phyloP scores from a whole-genome alignment of 352 stramenopile genomes.

The Pythium rhizo-oryzae region DNA sequence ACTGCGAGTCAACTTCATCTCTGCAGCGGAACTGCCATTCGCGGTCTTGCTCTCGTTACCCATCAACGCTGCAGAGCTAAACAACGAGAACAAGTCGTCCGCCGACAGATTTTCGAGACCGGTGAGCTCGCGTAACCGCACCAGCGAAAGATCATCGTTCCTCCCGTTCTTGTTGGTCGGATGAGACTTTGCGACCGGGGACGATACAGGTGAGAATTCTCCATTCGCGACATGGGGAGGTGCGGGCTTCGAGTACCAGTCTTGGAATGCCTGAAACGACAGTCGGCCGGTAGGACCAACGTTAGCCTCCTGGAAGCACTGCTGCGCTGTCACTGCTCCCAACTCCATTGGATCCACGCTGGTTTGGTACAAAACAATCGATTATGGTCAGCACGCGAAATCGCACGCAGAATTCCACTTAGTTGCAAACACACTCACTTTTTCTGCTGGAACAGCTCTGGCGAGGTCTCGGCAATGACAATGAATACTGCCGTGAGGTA shows the following conservation, averaged over 20 bases:
- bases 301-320: slow-evolving; percentile 77
- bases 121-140: slow-evolving; percentile 51
- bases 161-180: slow-evolving; percentile 3
- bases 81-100: slow-evolving; percentile 62
- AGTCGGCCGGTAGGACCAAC: slow-evolving; percentile 69
- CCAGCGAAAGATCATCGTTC: slow-evolving; percentile 28
- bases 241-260: slow-evolving; percentile 79
- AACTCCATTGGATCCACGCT: slow-evolving; percentile 71
- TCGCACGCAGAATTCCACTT: not conserved
- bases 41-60: not conserved
- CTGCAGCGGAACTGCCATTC: slow-evolving; percentile 11
- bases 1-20: slow-evolving; percentile 47
- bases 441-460: slow-evolving; percentile 74
- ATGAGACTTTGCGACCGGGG: not conserved
- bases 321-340: slow-evolving; percentile 61
- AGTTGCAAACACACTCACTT: slow-evolving; percentile 35
- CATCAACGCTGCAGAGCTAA: slow-evolving; percentile 38
- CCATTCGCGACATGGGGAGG: slow-evolving; percentile 44
- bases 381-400: not conserved
- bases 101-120: slow-evolving; percentile 53
- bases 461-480: slow-evolving; percentile 72
- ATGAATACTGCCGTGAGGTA: slow-evolving; percentile 86
- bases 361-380: not conserved
- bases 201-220: not conserved
- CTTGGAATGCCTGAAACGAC: slow-evolving; percentile 71